Percentiles rank a stretch among this genome's conserved stretches.
Conservation (phyloP, 2,329 filamentous ascomycete species). For the Fusarium sp. region DNA sequence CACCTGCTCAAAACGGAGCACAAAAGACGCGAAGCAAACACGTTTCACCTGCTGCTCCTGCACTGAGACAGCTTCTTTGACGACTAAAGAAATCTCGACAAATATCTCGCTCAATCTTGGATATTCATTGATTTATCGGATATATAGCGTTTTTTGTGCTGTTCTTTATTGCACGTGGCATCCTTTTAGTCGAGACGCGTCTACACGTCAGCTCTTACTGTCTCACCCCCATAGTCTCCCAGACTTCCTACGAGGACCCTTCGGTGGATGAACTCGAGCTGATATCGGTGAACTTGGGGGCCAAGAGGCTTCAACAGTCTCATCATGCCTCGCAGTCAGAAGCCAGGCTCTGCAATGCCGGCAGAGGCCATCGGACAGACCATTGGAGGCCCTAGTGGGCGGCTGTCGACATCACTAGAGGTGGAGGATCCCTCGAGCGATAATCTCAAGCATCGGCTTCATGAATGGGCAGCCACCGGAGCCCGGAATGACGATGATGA, state of each 20-base stretch:
- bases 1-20: slow-evolving; percentile 31
- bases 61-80: neutral
- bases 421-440: slow-evolving; percentile 37
- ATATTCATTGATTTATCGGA: neutral
- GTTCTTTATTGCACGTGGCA: neutral
- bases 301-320: neutral
- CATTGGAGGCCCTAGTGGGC: slow-evolving; percentile 40
- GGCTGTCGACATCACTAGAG: slow-evolving; percentile 46
- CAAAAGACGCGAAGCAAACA: slow-evolving; percentile 31
- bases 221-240: neutral
- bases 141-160: neutral
- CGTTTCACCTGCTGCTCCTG: slow-evolving; percentile 21
- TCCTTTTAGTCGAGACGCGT: neutral
- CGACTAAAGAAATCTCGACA: neutral
- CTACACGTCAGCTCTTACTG: neutral
- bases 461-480: slow-evolving; percentile 57
- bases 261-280: neutral
- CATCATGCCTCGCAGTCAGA: slow-evolving; percentile 15
- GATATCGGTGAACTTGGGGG: neutral
- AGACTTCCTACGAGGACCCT: neutral
- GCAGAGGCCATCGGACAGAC: slow-evolving; percentile 42
- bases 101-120: neutral
- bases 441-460: slow-evolving; percentile 49
- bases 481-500: slow-evolving; percentile 56
- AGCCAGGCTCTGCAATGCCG: slow-evolving; percentile 12